Evolutionary conservation across 148 eudicot species (phyloP), one percentile per base, ranked within the genome.

Genomic region (Rheum nobile): DNA sequence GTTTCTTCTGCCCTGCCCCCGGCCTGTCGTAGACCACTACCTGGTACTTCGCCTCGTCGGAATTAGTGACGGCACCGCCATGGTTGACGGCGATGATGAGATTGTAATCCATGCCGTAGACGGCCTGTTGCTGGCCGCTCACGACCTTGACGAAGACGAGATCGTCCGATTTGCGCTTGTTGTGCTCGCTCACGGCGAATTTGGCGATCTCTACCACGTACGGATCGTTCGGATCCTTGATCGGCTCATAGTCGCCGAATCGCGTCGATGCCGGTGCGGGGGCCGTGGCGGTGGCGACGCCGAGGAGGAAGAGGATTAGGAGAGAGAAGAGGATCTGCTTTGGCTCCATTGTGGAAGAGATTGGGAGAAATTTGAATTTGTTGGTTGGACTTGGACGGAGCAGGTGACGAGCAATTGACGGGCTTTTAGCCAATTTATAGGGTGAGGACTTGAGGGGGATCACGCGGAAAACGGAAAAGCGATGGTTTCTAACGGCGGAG

Each of bases 21-120:
- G 86, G 82, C 74, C 71, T 71, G 1, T 82, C 86, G 55, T 82
- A 89, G 13, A 86, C 93, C 29, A 79, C 75, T 0, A 86, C 88
- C 46, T 67, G 26, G 32, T 86, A 88, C 17, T 57, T 41, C 4
- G 8, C 41, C 8, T 43, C 46, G n/a, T n/a, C n/a, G n/a, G n/a
- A n/a, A n/a, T n/a, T n/a, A n/a, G n/a, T n/a, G n/a, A 82, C 86
- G 50, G 82, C 78, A 31, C 67, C n/a, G n/a, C n/a, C n/a, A n/a
- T n/a, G n/a, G n/a, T n/a, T 78, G 11, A 89, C 93, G 17, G 76
- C 14, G 39, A 89, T 75, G 6, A 54, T 39, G 0, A 89, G 79
- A 26, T 73, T 71, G 75, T 84, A 89, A 74, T 84, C 81, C 8
- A 38, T 77, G 16, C 94, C 94, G 4, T 86, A 69, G 2, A 85